Evolutionary conservation across 768 basidiomycete species (phyloP), one percentile per base, ranked within the genome.

Genomic region (Russula abietina): DNA sequence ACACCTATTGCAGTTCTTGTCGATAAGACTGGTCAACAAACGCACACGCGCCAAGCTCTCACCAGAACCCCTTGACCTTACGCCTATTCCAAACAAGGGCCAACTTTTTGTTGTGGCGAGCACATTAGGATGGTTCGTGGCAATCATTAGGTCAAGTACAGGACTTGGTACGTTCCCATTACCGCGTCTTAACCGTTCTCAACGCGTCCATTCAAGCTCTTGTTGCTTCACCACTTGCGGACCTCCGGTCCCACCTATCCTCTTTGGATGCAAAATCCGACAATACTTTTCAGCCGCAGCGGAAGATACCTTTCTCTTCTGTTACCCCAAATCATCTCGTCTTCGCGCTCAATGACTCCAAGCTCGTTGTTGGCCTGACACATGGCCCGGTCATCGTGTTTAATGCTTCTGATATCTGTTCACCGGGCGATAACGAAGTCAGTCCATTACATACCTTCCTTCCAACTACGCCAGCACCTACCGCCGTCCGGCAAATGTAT

Each of bases 111-210:
- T 83, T 4, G 76, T 81, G 3, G 78, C 84, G 3, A 88, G 85
- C 69, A 73, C 76, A 14, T 80, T 76, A 65, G 86, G 83, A 32
- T 91, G 85, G 83, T 91, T 91, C 72, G 86, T 82, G 51, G 87
- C 88, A 36, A 80, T 83, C 11, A 78, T 73, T 49, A 73, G 75
- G 43, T 73, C 74, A 54, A 69, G 73, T 57, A 65, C 53, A 50
- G 71, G 68, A 67, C 73, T 56, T 67, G 73, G 61, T 76, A 75
- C 41, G 55, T 56, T 57, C 52, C 22, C 24, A 22, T 30, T 52
- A 9, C 4, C 26, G 26, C 54, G 46, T 33, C 50, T 33, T 57
- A 11, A 12, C 53, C 57, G 41, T 49, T 26, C 55, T 49, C 54
- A 57, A 56, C 38, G 53, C 38, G 4, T 48, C 43, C 12, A 17